Conservation (phyloP, 345 rosid species). For the Camelina neglecta region DNA sequence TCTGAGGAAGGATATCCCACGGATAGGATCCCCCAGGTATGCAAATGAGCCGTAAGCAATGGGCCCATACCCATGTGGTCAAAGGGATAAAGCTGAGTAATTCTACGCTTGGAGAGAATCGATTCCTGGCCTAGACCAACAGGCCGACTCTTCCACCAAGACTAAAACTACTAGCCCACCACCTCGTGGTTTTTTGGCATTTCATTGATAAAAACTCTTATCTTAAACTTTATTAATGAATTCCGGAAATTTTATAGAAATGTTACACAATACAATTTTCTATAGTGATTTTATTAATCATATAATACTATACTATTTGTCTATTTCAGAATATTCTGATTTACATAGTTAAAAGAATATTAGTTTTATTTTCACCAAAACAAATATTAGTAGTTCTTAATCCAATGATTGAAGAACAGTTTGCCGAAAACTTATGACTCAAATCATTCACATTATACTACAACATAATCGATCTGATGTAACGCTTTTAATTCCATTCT, state of each 20-base stretch:
- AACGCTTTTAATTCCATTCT: neutral
- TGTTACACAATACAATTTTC: neutral
- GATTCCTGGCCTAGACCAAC: too few species aligned
- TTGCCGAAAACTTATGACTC: neutral
- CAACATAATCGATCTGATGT: neutral
- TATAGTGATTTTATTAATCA: neutral
- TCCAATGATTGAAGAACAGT: neutral
- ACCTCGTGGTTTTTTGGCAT: too few species aligned
- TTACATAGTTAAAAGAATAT: neutral
- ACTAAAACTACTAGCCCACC: too few species aligned
- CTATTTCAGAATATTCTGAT: neutral
- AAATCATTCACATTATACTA: neutral
- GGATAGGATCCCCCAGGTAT: too few species aligned
- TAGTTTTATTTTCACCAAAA: neutral
- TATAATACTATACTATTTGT: too few species aligned
- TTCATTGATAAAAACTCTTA: neutral
- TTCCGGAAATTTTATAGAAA: neutral
- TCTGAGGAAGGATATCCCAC: too few species aligned
- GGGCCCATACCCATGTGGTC: too few species aligned
- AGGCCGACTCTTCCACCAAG: too few species aligned
- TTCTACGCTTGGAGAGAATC: too few species aligned
- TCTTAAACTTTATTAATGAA: neutral
- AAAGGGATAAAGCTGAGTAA: too few species aligned
- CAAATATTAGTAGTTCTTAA: too few species aligned
- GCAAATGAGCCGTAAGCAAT: too few species aligned